Evolutionary conservation across 306 rosid genomes (phyloP).

Genomic region (Prunus mira): DNA sequence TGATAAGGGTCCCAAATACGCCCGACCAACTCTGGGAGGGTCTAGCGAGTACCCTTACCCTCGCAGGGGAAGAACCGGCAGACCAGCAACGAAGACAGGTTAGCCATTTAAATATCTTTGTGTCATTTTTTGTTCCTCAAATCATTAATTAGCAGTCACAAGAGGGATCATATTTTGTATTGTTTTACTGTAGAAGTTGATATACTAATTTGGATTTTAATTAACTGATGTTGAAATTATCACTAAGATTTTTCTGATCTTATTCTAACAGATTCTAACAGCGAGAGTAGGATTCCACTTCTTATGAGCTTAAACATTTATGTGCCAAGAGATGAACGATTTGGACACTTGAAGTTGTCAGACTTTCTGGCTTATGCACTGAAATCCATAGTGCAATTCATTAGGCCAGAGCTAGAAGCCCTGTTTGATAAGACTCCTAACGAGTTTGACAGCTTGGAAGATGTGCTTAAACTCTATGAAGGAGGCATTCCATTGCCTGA

Average conservation of each 20-base stretch:
- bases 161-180: no score
- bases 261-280: constrained; percentile 45
- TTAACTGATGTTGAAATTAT: background rate
- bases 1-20: constrained; percentile 30
- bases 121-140: background rate
- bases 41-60: constrained; percentile 60
- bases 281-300: constrained; percentile 56
- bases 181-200: background rate
- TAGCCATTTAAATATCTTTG: background rate
- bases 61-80: constrained; percentile 77
- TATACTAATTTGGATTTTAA: background rate
- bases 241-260: background rate
- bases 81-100: constrained; percentile 53
- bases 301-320: constrained; percentile 61
- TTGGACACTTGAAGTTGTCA: constrained; percentile 80
- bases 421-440: constrained; percentile 48
- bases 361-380: constrained; percentile 74
- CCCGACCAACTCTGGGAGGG: constrained; percentile 76
- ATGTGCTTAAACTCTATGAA: constrained; percentile 58
- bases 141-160: no score
- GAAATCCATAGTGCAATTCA: constrained; percentile 58
- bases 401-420: constrained; percentile 66
- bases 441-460: constrained; percentile 78
- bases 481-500: constrained; percentile 62
- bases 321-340: constrained; percentile 83